Evolutionary conservation across 148 eudicot genomes (phyloP).

Genomic region (Nepenthes gracilis): DNA sequence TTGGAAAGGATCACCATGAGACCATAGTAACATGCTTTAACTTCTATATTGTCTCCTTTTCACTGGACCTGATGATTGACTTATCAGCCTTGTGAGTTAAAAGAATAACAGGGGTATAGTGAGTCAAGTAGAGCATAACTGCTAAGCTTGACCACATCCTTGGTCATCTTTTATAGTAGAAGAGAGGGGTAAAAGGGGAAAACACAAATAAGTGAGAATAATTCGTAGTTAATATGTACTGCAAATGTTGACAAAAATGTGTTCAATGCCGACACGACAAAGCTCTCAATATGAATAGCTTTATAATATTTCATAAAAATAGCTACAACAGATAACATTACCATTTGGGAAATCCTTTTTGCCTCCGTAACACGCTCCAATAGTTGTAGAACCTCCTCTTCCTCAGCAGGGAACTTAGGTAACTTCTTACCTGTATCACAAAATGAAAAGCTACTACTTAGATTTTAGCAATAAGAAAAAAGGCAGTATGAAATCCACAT

Average conservation of each 20-base stretch:
- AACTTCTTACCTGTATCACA: constrained; percentile 51
- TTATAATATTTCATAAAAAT: background rate
- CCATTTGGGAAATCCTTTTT: constrained; percentile 61
- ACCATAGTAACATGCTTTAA: no score
- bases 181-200: no score
- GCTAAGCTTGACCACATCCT: no score
- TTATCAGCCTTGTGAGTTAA: no score
- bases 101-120: no score
- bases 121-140: no score
- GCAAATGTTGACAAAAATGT: background rate
- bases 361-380: constrained; percentile 71
- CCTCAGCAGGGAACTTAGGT: constrained; percentile 48
- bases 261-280: background rate
- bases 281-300: background rate
- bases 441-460: background rate
- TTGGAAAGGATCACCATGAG: no score
- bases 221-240: no score
- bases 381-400: constrained; percentile 61
- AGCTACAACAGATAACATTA: constrained; percentile 4
- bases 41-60: no score
- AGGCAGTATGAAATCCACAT: background rate
- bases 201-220: no score
- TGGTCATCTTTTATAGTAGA: no score
- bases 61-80: no score
- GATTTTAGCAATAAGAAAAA: background rate